Evolutionary conservation across 2,329 filamentous ascomycete genomes (phyloP), one percentile per base, ranked within the genome.

Genomic region (Ophiocordyceps australis): DNA sequence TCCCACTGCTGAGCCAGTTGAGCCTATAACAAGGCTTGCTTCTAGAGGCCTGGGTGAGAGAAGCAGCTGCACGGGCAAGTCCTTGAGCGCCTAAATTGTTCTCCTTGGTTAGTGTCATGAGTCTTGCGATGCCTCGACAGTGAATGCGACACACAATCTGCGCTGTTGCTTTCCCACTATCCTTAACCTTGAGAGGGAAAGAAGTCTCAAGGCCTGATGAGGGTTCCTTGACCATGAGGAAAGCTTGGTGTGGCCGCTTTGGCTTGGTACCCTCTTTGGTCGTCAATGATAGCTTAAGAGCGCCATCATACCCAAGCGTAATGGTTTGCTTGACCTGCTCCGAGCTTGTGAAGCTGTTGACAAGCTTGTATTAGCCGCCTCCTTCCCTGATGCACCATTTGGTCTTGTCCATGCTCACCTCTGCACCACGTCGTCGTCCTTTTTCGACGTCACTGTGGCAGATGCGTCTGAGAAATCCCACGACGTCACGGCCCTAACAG

Each of bases 181-280:
- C 79, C 57, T 92, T 93, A 24, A 92, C 58, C 9, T 57, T 74
- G 39, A 98, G 63, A 2, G 83, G 72, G 42, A 86, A 93, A 1
- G 85, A 83, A 14, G 83, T 74, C 50, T 95, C 85, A 24, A 98
- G 60, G 19, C 80, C 81, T 9, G 73, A 74, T 9, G 62, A 57
- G 39, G 17, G 17, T 7, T 95, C 83, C 39, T 69, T 74, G 30
- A 98, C 54, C 11, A 89, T 63, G 28, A 98, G 62, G 58, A 94
- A 94, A 5, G 83, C 83, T 54, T 98, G 89, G 53, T 98, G 89
- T 39, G 89, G 82, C 36, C 79, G 72, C 62, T 83, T 86, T 24
- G 69, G 65, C 39, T 72, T 74, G 52, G 73, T 72, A 45, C 68
- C 74, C 43, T 93, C 81, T 46, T 77, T 76, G 7, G 81, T 66